Evolutionary conservation across 2,329 filamentous ascomycete genomes (phyloP), one percentile per base, ranked within the genome.

Genomic region (Pseudopithomyces chartarum): DNA sequence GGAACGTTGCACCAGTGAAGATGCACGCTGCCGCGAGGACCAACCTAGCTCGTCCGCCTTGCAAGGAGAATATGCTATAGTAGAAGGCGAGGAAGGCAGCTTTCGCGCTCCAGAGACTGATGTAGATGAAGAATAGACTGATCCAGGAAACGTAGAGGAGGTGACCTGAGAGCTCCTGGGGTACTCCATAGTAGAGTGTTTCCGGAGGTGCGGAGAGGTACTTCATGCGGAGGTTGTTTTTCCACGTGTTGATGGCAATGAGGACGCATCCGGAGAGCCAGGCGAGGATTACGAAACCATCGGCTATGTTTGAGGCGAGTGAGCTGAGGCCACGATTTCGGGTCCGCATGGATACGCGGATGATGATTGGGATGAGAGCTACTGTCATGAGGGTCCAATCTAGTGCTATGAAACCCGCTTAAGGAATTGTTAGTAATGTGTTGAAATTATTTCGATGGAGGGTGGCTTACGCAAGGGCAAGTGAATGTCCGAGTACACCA

Each of bases 61-160:
- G 65, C 10, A 67, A 56, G 22, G 52, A 58, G 57, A 71, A 69
- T 47, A 71, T 62, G 43, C 55, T 58, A 61, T 69, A 70, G 63
- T 71, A 73, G 58, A 73, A 65, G 12, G 69, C 69, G 17, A 72
- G 61, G 47, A 72, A 67, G 11, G 66, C 69, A 32, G 67, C 68
- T 58, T 70, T 72, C 43, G 61, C 54, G 43, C 61, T 56, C 68
- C 69, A 72, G 2, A 71, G 63, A 10, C 51, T 52, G 54, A 70
- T 70, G 59, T 72, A 71, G 53, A 72, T 70, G 63, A 69, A 72
- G 61, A 69, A 71, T 7, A 71, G 60, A 12, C 57, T 62, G 52
- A 71, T 62, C 67, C 68, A 73, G 32, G 69, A 73, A n/a, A 69
- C 62, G 54, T 70, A 64, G 43, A 73, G 67, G 8, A 72, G 57